phyloP scores from a whole-genome alignment of 345 rosid species.

The Bruguiera sexangula region DNA sequence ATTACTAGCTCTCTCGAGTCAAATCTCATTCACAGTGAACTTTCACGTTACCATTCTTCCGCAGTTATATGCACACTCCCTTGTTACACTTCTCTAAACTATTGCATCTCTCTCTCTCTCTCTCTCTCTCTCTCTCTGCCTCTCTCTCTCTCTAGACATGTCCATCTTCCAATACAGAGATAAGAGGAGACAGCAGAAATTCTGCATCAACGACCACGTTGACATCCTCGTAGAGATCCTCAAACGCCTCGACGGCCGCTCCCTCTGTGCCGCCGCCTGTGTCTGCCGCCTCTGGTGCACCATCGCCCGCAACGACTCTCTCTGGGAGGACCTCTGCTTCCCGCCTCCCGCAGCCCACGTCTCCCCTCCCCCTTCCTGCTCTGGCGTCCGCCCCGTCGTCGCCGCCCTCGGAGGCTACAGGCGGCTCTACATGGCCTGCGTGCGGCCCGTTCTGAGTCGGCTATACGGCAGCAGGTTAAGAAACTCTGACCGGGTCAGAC shows the following conservation, averaged over 20 bases:
- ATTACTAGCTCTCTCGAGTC: background rate
- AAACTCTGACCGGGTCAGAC: conserved; percentile 16
- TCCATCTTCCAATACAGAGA: conserved; percentile 6
- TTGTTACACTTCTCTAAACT: too few relatives aligned
- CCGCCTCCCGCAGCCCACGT: conserved; percentile 37
- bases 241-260: conserved; percentile 73
- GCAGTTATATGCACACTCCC: too few relatives aligned
- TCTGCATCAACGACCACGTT: conserved; percentile 71
- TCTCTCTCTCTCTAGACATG: background rate
- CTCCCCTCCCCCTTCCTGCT: conserved; percentile 46
- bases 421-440: conserved; percentile 78
- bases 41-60: too few relatives aligned
- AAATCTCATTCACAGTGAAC: too few relatives aligned
- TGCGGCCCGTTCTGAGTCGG: conserved; percentile 58
- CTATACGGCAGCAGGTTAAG: conserved; percentile 12
- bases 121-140: too few relatives aligned
- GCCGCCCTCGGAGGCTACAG: conserved; percentile 85
- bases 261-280: conserved; percentile 76
- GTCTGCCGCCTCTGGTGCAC: conserved; percentile 90
- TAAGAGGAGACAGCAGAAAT: conserved; percentile 30
- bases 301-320: conserved; percentile 60
- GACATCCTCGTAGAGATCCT: conserved; percentile 80
- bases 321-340: conserved; percentile 94
- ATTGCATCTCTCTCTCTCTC: too few relatives aligned
- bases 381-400: conserved; percentile 59